Base-by-base conservation (phyloP, 176 grass and related monocot genomes). In the Tillandsia fasciculata region DNA sequence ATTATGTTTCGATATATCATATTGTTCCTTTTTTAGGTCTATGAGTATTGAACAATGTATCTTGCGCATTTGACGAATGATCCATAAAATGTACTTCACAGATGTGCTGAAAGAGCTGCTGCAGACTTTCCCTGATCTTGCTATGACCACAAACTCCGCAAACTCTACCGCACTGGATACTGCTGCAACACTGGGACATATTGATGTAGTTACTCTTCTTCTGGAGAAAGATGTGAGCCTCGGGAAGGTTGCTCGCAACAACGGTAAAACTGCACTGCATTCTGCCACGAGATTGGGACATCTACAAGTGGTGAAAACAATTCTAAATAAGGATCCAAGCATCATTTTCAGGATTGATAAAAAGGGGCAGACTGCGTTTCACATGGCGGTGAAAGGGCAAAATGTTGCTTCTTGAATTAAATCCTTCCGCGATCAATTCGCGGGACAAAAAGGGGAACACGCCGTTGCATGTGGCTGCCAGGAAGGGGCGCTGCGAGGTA, bases 231-330 rank as follows among this genome's bases (percentile, higher is more conserved):
- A 92, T 10, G 81, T 83, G 52, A 92, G 81, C 65, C 86, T 96
- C 23, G 86, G 88, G 50, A 88, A 68, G 54, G 90, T 96, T 67
- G 88, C 81, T 71, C 89, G 83, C 76, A 96, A 87, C 64, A 96
- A 96, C 51, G 92, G 92, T 10, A 96, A 96, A 74, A 92, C 92
- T 27, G 83, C 75, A 54, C 72, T 96, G 52, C 92, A 96, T 80
- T 92, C 92, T 17, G 92, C 92, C 63, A 86, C 92, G 53, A 96
- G 92, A 89, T 89, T 96, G 89, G 92, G 92, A 3, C 92, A 96
- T 75, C 76, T 96, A 61, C 86, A 87, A 72, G 88, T 90, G 58
- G 86, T 96, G 49, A 85, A 76, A 69, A 76, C 88, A 12, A 20
- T 96, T 10, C 72, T 96, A 76, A 88, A 83, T 72, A 89, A 96